These are phyloP conservation scores for Gracilaria caudata DNA, from an alignment of 23 red algal species.

Conservation along the genomic window DNA sequence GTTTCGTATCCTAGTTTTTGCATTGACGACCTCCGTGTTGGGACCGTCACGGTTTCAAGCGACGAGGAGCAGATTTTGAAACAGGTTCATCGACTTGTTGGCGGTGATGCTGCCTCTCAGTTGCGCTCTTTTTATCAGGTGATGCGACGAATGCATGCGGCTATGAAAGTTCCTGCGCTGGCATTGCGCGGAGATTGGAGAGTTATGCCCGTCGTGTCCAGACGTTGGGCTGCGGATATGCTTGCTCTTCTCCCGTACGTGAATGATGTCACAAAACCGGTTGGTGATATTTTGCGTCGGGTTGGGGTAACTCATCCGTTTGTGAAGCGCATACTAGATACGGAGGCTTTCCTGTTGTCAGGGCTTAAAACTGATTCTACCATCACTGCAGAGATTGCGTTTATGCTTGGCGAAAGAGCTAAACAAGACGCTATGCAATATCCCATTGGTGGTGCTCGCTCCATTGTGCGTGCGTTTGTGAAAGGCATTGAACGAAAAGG, in stretches of 20 bases:
- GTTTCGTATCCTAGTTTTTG: slow-evolving; percentile 51
- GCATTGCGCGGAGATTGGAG: slow-evolving; percentile 66
- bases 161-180: slow-evolving; percentile 62
- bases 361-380: slow-evolving; percentile 80
- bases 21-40: slow-evolving; percentile 47
- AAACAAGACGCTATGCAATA: slow-evolving; percentile 70
- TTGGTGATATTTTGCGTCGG: slow-evolving; percentile 43
- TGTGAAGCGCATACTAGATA: slow-evolving; percentile 73
- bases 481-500: slow-evolving; percentile 62
- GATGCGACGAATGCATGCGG: slow-evolving; percentile 46
- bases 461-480: slow-evolving; percentile 77
- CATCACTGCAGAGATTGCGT: slow-evolving; percentile 89
- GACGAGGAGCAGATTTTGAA: slow-evolving; percentile 32
- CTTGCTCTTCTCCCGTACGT: slow-evolving; percentile 62
- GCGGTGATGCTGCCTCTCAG: slow-evolving; percentile 33
- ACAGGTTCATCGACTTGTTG: slow-evolving; percentile 21
- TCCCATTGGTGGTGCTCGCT: slow-evolving; percentile 62
- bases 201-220: slow-evolving; percentile 33
- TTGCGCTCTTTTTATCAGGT: slow-evolving; percentile 38
- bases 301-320: slow-evolving; percentile 65
- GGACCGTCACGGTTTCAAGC: slow-evolving; percentile 45
- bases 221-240: slow-evolving; percentile 54
- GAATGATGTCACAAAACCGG: slow-evolving; percentile 43
- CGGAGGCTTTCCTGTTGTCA: slow-evolving; percentile 77
- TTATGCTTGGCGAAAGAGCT: slow-evolving; percentile 82